Base-by-base conservation (phyloP, 2,329 filamentous ascomycete genomes). In the Ciborinia camelliae region DNA sequence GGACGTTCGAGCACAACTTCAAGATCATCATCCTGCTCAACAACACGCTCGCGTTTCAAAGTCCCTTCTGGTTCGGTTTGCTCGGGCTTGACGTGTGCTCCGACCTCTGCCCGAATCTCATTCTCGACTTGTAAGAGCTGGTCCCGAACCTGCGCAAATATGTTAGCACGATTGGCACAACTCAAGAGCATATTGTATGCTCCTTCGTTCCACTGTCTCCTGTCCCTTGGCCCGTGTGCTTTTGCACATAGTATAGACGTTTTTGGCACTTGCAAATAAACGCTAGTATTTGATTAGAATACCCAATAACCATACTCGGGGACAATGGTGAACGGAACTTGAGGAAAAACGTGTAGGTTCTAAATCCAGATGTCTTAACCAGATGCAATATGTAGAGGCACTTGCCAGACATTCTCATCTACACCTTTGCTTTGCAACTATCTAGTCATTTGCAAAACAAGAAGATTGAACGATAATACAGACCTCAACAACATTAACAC, bases 1-100 rank as follows among this genome's bases (percentile, higher is more conserved):
- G 63, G 63, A 28, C 63, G 48, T 48, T 65, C 63, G 18, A 65
- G 63, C 18, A 65, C 26, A 10, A 65, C 9, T 37, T 65, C 48
- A 35, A 43, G 12, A 15, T 65, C 63, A 30, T 64, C 63, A 32
- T 65, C 39, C 23, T 8, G n/a, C 20, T 54, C 57, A 20, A 26
- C 26, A 14, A 26, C 47, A n/a, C 41, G 52, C 47, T 51, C 50
- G n/a, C 53, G 61, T 30, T 58, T 66, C n/a, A 57, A 37, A 23
- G 45, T 51, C 30, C 35, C 37, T 6, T 55, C 45, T 9, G 12
- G 28, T 18, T 48, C 35, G 10, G 18, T 9, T 8, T 53, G 30
- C n/a, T 14, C n/a, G 39, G 47, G 5, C 26, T 37, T 28, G 18
- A 18, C 23, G 23, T 63, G 30, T 28, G 5, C 7, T n/a, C 23